phyloP scores from a whole-genome alignment of 768 basidiomycete species.

The Tremella fuciformis region DNA sequence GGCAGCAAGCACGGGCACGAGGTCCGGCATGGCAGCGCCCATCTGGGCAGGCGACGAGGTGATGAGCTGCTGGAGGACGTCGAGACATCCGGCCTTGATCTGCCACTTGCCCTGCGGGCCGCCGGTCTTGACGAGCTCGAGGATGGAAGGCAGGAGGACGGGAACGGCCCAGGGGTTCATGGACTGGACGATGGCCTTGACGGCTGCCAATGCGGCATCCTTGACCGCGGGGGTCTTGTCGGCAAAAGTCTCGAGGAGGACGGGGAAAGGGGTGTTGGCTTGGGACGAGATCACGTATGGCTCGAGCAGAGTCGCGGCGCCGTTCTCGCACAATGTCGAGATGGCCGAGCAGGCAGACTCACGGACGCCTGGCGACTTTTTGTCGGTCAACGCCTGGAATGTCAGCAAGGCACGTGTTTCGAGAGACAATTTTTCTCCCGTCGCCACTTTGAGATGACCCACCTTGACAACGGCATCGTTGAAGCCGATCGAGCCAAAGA shows the following conservation, averaged over 20 bases:
- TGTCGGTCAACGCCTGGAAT: slow-evolving; percentile 73
- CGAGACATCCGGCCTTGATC: slow-evolving; percentile 82
- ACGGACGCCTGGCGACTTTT: slow-evolving; percentile 87
- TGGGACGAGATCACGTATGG: slow-evolving; percentile 76
- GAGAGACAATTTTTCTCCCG: neutral
- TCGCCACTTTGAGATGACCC: slow-evolving; percentile 18
- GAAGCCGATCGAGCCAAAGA: slow-evolving; percentile 69
- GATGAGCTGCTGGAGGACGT: slow-evolving; percentile 81
- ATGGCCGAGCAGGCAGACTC: slow-evolving; percentile 80
- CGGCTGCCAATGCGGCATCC: slow-evolving; percentile 78
- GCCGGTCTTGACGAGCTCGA: slow-evolving; percentile 80
- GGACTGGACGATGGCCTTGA: slow-evolving; percentile 66
- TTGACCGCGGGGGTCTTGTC: slow-evolving; percentile 90
- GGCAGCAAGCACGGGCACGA: slow-evolving; percentile 88
- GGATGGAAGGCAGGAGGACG: slow-evolving; percentile 78
- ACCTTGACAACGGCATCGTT: slow-evolving; percentile 67
- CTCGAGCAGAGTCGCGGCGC: slow-evolving; percentile 77
- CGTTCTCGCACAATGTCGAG: slow-evolving; percentile 62
- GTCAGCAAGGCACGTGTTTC: neutral
- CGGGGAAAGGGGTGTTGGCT: slow-evolving; percentile 67
- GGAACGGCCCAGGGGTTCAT: slow-evolving; percentile 87
- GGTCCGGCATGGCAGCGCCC: slow-evolving; percentile 85
- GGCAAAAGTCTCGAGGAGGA: slow-evolving; percentile 85
- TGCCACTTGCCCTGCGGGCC: slow-evolving; percentile 85
- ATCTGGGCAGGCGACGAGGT: slow-evolving; percentile 75